A percentile compares a stretch with the other conserved stretches of the same genome.
Conservation (phyloP, 1,284 basidiomycete species). For the Tilletia caries region DNA sequence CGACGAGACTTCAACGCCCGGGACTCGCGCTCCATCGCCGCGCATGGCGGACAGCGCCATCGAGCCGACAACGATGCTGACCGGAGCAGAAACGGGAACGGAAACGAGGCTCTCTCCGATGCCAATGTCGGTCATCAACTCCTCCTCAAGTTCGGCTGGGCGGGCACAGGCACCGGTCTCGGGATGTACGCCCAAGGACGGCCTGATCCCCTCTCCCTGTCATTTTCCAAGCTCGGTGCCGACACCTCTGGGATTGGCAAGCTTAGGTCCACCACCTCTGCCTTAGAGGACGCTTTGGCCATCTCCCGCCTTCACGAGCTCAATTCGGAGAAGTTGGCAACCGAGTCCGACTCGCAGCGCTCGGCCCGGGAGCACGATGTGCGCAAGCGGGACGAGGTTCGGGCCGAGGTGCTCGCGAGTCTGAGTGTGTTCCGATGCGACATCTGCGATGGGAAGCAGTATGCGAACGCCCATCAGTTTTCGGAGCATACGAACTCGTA, state of each 20-base stretch:
- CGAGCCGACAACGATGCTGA: too few species aligned
- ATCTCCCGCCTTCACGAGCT: neutral
- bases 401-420: neutral
- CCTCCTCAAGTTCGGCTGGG: slow-evolving; percentile 10
- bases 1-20: neutral
- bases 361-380: neutral
- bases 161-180: neutral
- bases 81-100: neutral
- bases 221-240: slow-evolving; percentile 6
- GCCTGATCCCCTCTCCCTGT: neutral
- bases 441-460: slow-evolving; percentile 1
- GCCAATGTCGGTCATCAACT: slow-evolving; percentile 4
- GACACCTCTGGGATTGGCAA: slow-evolving; percentile 10
- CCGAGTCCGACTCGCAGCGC: neutral
- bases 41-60: too few species aligned
- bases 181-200: neutral
- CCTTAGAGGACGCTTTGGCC: neutral
- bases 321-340: neutral
- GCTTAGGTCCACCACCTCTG: neutral
- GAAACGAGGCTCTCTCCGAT: neutral
- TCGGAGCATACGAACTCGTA: neutral
- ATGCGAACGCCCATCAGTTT: neutral
- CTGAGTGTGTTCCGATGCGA: slow-evolving; percentile 2
- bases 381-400: neutral
- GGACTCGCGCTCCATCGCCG: neutral